These are phyloP conservation scores for Angophora floribunda DNA, from an alignment of 345 rosid species.

Conservation along the genomic window DNA sequence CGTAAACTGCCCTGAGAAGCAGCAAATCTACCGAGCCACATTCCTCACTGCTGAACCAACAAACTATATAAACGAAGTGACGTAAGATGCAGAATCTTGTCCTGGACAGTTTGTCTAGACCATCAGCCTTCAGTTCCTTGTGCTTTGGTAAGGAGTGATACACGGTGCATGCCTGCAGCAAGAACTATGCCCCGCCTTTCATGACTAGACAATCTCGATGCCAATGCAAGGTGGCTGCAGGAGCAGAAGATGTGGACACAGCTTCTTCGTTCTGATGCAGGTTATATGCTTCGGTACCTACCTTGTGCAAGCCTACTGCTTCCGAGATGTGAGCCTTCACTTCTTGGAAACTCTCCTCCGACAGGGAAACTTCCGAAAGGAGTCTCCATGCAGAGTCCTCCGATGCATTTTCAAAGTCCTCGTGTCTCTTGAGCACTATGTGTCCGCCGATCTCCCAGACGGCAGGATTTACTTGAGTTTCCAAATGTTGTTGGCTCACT, in stretches of 20 bases:
- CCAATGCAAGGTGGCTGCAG: background rate
- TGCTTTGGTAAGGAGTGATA: background rate
- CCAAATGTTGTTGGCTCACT: slow-evolving; percentile 30
- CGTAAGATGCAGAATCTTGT: background rate
- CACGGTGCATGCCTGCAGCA: background rate
- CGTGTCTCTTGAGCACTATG: slow-evolving; percentile 33
- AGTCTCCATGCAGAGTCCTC: slow-evolving; percentile 43
- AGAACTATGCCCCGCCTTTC: background rate
- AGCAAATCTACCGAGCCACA: background rate
- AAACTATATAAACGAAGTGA: background rate
- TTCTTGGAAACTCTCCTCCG: slow-evolving; percentile 35
- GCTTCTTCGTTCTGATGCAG: background rate
- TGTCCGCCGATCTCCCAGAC: slow-evolving; percentile 52
- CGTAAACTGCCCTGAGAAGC: background rate
- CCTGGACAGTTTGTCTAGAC: background rate
- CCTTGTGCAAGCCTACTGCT: slow-evolving; percentile 13
- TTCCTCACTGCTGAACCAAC: background rate
- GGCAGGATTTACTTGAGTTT: slow-evolving; percentile 41
- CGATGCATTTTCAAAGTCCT: slow-evolving; percentile 27
- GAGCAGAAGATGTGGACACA: background rate
- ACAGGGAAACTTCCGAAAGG: slow-evolving; percentile 39
- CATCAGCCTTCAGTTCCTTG: background rate
- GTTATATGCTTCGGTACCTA: background rate
- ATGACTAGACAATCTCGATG: slow-evolving; percentile 1
- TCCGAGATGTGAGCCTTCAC: slow-evolving; percentile 23